Conservation (phyloP, 306 rosid species). For the Argentina anserina region DNA sequence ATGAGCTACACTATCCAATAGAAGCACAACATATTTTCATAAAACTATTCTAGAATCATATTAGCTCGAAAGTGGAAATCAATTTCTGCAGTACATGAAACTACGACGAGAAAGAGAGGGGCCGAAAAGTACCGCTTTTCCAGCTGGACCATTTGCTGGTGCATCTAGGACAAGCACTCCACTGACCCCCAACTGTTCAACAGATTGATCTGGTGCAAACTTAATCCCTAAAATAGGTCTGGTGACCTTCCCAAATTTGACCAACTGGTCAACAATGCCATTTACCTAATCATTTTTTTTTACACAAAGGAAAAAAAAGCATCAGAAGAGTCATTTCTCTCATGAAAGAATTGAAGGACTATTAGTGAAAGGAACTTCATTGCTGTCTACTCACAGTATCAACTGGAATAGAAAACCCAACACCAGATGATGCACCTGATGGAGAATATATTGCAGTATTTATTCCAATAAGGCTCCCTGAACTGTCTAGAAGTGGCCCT, state of each 20-base stretch:
- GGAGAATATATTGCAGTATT: slow-evolving; percentile 98
- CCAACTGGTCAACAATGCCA: slow-evolving; percentile 97
- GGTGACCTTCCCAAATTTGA: slow-evolving; percentile 91
- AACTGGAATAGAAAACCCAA: slow-evolving; percentile 96
- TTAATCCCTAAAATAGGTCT: slow-evolving; percentile 97
- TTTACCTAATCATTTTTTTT: slow-evolving; percentile 47
- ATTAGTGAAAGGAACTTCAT: slow-evolving; percentile 3
- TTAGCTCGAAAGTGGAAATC: slow-evolving; percentile 8
- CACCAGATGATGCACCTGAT: slow-evolving; percentile 97
- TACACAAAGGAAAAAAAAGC: background rate
- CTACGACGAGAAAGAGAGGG: background rate
- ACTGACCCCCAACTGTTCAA: slow-evolving; percentile 89
- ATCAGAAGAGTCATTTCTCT: slow-evolving; percentile 3
- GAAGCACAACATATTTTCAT: background rate
- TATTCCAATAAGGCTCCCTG: slow-evolving; percentile 93
- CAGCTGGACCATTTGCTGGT: slow-evolving; percentile 90
- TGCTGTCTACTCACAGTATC: slow-evolving; percentile 70
- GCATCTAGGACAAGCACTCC: slow-evolving; percentile 98
- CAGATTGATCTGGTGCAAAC: slow-evolving; percentile 99
- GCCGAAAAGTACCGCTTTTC: slow-evolving; percentile 68
- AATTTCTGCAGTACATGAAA: background rate
- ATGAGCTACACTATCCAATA: slow-evolving; percentile 8
- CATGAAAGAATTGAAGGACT: background rate
- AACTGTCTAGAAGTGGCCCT: slow-evolving; percentile 96
- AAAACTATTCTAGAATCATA: slow-evolving; percentile 1